Conservation (phyloP, 2,329 filamentous ascomycete genomes). For the Aureobasidium sp. region DNA sequence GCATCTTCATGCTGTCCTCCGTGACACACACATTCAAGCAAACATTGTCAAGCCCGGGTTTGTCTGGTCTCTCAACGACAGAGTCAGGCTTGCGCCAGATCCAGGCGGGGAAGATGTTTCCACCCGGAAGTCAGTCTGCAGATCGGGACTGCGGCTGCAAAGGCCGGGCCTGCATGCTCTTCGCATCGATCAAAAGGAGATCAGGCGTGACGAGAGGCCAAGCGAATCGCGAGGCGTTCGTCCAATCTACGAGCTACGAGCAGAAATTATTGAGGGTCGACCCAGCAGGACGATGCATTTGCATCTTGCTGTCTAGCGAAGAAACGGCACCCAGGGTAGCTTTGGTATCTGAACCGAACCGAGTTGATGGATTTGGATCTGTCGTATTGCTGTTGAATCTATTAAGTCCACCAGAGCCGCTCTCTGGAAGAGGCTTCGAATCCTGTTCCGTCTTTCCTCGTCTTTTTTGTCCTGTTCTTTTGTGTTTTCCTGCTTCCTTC, state of each 20-base stretch:
- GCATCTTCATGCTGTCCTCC: not conserved
- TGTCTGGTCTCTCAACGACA: constrained; percentile 6
- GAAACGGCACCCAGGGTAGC: not conserved
- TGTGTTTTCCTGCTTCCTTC: not conserved
- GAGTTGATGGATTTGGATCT: constrained; percentile 3
- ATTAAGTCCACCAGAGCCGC: not conserved
- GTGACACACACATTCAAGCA: not conserved
- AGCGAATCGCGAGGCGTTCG: not conserved
- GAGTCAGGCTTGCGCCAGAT: constrained; percentile 6
- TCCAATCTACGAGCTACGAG: not conserved
- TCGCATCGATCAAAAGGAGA: not conserved
- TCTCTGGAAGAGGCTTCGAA: not conserved
- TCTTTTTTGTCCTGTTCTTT: not conserved
- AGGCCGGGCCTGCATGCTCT: not conserved
- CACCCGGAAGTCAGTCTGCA: constrained; percentile 2
- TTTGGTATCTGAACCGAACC: not conserved
- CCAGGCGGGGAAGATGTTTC: not conserved
- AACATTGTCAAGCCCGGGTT: not conserved
- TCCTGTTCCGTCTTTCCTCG: not conserved
- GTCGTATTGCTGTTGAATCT: constrained; percentile 5
- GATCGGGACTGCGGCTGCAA: constrained; percentile 1
- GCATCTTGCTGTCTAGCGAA: not conserved
- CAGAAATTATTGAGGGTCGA: not conserved
- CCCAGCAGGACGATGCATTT: not conserved
- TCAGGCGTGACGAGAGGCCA: not conserved